Base-by-base conservation (phyloP, 176 grass and related monocot genomes). In the Oryza nivara region DNA sequence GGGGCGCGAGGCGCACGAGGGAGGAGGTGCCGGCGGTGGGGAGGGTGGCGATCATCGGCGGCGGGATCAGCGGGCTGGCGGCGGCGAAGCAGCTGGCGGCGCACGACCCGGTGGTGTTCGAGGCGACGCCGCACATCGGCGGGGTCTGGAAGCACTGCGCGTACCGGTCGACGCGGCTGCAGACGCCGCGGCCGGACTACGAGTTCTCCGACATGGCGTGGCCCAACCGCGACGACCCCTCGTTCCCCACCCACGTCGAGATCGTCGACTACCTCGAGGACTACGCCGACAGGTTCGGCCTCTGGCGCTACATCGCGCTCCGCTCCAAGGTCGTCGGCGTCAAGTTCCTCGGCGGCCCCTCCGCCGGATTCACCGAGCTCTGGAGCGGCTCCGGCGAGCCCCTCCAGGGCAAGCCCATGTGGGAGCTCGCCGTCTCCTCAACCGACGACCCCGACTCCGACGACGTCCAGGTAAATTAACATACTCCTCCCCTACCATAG, bases 121-220 rank as follows among this genome's bases (percentile, higher is more conserved):
- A 98, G 85, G 93, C 91, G 43, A 94, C 96, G 40, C 9, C 74
- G 22, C 90, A 86, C 7, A 47, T 98, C 25, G 96, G 91, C 28
- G 96, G 96, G 2, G 96, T 98, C 77, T 98, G 96, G 96, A 87
- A 86, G 85, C 91, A 98, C 93, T 95, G 93, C 85, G 87, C 77
- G 22, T 95, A 88, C 91, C 91, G 93, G 13, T 90, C 93, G 13
- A 98, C 96, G 23, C 44, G 96, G 65, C 93, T 96, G 67, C 96
- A 98, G 83, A 98, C 96, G 16, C 93, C 96, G 6, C 89, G 96
- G 6, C 86, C 78, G 2, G 91, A 96, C 96, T 98, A 95, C 80
- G 96, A 98, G 83, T 98, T 98, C 91, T 95, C 96, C 52, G 96
- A 96, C 86, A 83, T 89, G 85, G 80, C 85, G 44, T 98, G 96